These are phyloP conservation scores for Sclerotinia nivalis DNA, from an alignment of 2,329 filamentous ascomycete genomes.

Conservation along the genomic window DNA sequence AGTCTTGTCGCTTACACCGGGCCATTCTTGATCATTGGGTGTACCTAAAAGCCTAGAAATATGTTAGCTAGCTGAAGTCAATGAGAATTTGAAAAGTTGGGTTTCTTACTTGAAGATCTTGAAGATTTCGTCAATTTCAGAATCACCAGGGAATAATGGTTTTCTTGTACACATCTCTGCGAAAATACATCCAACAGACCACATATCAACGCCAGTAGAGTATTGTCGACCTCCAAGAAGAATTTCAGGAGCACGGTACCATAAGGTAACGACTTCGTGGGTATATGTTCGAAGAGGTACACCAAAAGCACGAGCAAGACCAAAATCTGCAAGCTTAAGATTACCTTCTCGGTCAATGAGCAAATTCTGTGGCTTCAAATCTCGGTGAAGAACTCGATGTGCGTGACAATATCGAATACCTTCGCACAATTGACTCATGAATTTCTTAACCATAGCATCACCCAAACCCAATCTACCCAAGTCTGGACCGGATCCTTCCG, in stretches of 20 bases:
- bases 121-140: slow-evolving; percentile 92
- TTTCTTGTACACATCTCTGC: slow-evolving; percentile 96
- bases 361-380: slow-evolving; percentile 88
- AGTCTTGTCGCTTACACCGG: slow-evolving; percentile 68
- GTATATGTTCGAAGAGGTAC: slow-evolving; percentile 90
- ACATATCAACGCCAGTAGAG: slow-evolving; percentile 94
- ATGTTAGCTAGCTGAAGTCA: slow-evolving; percentile 28
- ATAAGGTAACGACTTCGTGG: slow-evolving; percentile 91
- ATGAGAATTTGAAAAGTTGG: not conserved
- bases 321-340: slow-evolving; percentile 88
- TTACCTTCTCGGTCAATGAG: slow-evolving; percentile 85
- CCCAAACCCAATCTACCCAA: slow-evolving; percentile 71
- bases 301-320: slow-evolving; percentile 84
- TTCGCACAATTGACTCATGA: slow-evolving; percentile 85
- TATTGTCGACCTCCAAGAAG: slow-evolving; percentile 88
- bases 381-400: slow-evolving; percentile 82
- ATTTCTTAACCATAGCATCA: slow-evolving; percentile 83
- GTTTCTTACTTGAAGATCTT: slow-evolving; percentile 79
- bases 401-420: slow-evolving; percentile 87
- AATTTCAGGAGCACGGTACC: slow-evolving; percentile 91
- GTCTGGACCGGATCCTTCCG: slow-evolving; percentile 68
- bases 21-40: slow-evolving; percentile 79
- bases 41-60: slow-evolving; percentile 70
- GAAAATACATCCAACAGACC: slow-evolving; percentile 92
- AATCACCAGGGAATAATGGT: slow-evolving; percentile 88